These are phyloP conservation scores for Wickerhamomyces sp. DNA, from an alignment of 1,139 yeast species.

Conservation along the genomic window DNA sequence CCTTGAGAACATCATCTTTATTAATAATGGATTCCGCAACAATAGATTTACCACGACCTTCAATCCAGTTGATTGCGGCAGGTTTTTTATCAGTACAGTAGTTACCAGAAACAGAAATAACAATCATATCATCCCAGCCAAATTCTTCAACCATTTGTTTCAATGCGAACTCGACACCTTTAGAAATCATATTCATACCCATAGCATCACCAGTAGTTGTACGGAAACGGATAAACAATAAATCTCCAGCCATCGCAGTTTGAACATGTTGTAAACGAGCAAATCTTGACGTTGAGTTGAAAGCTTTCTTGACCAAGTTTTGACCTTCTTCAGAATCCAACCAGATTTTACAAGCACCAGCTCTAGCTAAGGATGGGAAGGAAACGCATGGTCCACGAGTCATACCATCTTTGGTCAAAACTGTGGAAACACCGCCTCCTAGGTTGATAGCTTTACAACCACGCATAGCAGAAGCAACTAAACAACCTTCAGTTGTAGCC, in stretches of 20 bases:
- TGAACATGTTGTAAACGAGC: conserved; percentile 89
- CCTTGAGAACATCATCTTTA: conserved; percentile 68
- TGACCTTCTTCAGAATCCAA: conserved; percentile 95
- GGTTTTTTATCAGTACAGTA: conserved; percentile 97
- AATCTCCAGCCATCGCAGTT: conserved; percentile 94
- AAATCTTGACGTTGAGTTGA: conserved; percentile 94
- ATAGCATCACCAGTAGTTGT: conserved; percentile 99
- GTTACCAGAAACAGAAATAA: conserved; percentile 92
- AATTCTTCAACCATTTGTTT: conserved; percentile 80
- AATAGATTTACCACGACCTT: conserved; percentile 97
- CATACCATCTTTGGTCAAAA: conserved; percentile 95
- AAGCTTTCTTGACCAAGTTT: conserved; percentile 74
- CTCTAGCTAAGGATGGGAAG: conserved; percentile 74
- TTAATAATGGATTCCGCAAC: conserved; percentile 97
- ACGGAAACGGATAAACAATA: conserved; percentile 83
- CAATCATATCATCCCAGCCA: conserved; percentile 92
- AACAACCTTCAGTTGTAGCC: conserved; percentile 99
- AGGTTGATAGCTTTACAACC: conserved; percentile 98
- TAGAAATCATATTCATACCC: conserved; percentile 99
- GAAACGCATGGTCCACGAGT: conserved; percentile 98
- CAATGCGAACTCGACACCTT: conserved; percentile 89
- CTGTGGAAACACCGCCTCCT: conserved; percentile 94
- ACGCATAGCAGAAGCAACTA: conserved; percentile 97
- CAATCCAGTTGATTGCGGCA: conserved; percentile 98
- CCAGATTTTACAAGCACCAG: conserved; percentile 96